Percentiles rank a stretch among this genome's conserved stretches.
Conservation (phyloP, 805 yeast genomes). For the Yarrowia sp. region DNA sequence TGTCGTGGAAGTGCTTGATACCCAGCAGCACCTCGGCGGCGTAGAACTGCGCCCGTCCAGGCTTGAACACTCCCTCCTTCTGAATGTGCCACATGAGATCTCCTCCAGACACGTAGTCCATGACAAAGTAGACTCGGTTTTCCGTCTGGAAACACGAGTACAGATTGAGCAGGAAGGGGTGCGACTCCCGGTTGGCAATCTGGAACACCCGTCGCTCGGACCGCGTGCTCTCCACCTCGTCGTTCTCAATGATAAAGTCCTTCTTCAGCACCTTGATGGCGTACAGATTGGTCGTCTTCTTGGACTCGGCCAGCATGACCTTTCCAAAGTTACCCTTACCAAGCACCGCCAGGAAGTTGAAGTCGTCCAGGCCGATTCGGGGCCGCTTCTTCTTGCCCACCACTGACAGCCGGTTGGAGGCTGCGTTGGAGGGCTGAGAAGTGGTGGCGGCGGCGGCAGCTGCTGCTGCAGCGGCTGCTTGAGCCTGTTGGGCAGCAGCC, state of each 20-base stretch:
- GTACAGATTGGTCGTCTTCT: constrained; percentile 74
- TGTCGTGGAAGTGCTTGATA: constrained; percentile 88
- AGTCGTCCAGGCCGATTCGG: constrained; percentile 84
- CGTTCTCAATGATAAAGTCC: constrained; percentile 91
- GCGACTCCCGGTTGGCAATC: constrained; percentile 78
- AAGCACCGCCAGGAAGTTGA: constrained; percentile 86
- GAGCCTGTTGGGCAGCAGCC: not conserved
- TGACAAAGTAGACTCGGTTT: constrained; percentile 93
- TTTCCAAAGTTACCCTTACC: constrained; percentile 99
- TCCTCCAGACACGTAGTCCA: constrained; percentile 98
- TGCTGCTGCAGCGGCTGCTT: not conserved
- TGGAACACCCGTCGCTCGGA: constrained; percentile 91
- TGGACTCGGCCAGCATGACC: constrained; percentile 94
- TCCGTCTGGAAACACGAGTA: constrained; percentile 98
- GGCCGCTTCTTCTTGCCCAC: constrained; percentile 28
- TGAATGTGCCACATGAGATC: constrained; percentile 99
- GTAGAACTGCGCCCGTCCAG: constrained; percentile 91
- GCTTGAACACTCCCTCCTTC: constrained; percentile 73
- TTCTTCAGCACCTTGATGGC: constrained; percentile 97
- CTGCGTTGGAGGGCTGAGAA: not conserved
- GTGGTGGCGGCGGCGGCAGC: not conserved
- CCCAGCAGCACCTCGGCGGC: constrained; percentile 95
- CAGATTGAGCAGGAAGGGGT: constrained; percentile 87
- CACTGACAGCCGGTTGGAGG: not conserved
- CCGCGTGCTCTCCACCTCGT: constrained; percentile 91